phyloP scores from a whole-genome alignment of 352 stramenopile species.

The Pythium vanterpoolii region DNA sequence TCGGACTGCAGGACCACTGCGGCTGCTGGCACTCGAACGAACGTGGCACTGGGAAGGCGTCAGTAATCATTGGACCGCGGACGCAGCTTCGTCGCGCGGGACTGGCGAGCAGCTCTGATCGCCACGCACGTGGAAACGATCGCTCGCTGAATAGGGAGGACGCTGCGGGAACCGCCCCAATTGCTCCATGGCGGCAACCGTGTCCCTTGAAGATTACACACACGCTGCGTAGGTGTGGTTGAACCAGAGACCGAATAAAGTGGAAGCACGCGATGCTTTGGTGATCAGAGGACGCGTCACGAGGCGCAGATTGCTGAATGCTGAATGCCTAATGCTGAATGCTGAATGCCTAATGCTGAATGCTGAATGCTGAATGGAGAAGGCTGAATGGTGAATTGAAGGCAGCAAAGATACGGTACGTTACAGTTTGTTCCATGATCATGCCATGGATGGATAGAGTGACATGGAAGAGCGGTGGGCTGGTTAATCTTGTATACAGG shows the following conservation, averaged over 20 bases:
- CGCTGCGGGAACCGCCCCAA: background rate
- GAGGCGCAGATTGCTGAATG: too few species aligned
- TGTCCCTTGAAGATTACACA: background rate
- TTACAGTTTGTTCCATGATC: background rate
- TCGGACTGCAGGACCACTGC: conserved; percentile 20
- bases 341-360: too few species aligned
- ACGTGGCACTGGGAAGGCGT: background rate
- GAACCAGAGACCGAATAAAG: too few species aligned
- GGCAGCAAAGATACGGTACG: background rate
- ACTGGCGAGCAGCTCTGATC: background rate
- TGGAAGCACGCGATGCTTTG: too few species aligned
- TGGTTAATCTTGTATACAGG: background rate
- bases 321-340: too few species aligned
- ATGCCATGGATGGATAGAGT: too few species aligned
- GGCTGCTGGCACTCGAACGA: background rate
- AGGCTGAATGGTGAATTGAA: too few species aligned
- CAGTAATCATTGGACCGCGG: conserved; percentile 12
- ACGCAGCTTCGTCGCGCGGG: background rate
- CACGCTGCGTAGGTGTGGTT: background rate
- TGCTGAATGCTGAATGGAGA: too few species aligned
- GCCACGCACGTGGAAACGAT: background rate
- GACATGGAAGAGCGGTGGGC: background rate
- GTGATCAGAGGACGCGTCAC: background rate
- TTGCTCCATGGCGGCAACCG: background rate
- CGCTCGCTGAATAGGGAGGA: background rate